Percentiles rank a stretch among this genome's conserved stretches.
Conservation (phyloP, 2,329 filamentous ascomycete genomes). For the Hypocrella siamensis region DNA sequence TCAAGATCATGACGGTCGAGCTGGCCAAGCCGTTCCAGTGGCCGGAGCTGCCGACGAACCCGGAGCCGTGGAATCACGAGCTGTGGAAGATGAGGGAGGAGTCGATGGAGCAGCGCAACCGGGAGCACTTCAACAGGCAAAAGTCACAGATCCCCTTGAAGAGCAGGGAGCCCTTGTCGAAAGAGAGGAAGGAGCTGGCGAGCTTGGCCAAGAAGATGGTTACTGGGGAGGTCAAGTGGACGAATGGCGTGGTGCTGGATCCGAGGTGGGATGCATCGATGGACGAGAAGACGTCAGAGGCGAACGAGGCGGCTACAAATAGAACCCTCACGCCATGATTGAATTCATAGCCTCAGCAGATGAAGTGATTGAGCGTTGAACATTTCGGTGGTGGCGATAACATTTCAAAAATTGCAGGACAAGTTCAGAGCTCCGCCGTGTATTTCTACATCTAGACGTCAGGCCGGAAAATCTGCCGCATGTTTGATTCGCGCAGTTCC, state of each 20-base stretch:
- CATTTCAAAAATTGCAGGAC: neutral
- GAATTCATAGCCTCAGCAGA: neutral
- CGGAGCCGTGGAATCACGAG: constrained; percentile 48
- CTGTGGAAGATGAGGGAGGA: constrained; percentile 37
- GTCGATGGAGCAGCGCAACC: constrained; percentile 24
- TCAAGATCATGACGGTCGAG: constrained; percentile 93
- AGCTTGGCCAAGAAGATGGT: constrained; percentile 48
- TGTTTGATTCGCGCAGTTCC: no score
- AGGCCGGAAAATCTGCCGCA: no score
- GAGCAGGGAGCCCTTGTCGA: constrained; percentile 24
- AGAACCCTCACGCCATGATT: neutral
- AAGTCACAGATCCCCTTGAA: constrained; percentile 20
- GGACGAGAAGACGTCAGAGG: constrained; percentile 7
- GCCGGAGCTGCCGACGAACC: constrained; percentile 53
- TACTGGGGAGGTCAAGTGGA: constrained; percentile 46
- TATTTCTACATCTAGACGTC: no score
- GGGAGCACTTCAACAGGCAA: constrained; percentile 16
- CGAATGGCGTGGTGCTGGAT: constrained; percentile 27
- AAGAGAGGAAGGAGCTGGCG: constrained; percentile 34
- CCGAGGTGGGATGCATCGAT: constrained; percentile 26
- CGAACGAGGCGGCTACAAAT: constrained; percentile 8
- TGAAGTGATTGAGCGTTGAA: no score
- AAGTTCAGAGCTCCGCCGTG: neutral
- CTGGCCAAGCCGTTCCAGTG: constrained; percentile 77
- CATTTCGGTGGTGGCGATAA: no score